Percentiles rank a stretch among this genome's conserved stretches.
Conservation (phyloP, 345 rosid genomes). For the Hibiscus tridactylites region DNA sequence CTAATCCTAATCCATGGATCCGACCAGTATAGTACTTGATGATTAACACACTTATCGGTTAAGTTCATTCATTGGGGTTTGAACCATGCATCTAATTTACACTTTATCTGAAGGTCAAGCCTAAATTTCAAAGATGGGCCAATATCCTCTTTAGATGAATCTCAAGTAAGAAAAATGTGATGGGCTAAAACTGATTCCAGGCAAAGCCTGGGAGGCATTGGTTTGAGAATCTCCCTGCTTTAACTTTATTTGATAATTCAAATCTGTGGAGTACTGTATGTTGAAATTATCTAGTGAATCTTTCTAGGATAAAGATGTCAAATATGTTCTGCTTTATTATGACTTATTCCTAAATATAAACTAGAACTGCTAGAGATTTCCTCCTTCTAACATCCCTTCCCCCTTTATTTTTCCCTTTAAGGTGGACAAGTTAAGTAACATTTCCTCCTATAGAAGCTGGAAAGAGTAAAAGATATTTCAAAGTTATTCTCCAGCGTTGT, state of each 20-base stretch:
- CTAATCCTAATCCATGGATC: not conserved
- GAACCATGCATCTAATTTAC: not conserved
- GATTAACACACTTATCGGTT: not conserved
- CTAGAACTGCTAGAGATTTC: conserved; percentile 2
- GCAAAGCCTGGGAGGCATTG: not conserved
- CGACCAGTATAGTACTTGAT: not conserved
- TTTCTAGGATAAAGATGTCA: not conserved
- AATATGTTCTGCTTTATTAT: not conserved
- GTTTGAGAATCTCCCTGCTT: not conserved
- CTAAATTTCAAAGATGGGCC: not conserved
- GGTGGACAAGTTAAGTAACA: not conserved
- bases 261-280: not conserved
- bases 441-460: not conserved
- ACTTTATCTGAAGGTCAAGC: not conserved
- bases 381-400: not conserved
- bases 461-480: not conserved
- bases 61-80: not conserved
- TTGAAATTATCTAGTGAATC: not conserved
- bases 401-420: not conserved
- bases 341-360: not conserved
- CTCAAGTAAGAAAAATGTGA: not conserved
- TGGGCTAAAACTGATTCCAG: not conserved
- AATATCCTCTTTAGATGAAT: not conserved
- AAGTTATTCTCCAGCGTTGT: not conserved
- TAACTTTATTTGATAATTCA: not conserved